These are phyloP conservation scores for Colletotrichum echinochloae DNA, from an alignment of 2,329 filamentous ascomycete genomes.

Conservation along the genomic window DNA sequence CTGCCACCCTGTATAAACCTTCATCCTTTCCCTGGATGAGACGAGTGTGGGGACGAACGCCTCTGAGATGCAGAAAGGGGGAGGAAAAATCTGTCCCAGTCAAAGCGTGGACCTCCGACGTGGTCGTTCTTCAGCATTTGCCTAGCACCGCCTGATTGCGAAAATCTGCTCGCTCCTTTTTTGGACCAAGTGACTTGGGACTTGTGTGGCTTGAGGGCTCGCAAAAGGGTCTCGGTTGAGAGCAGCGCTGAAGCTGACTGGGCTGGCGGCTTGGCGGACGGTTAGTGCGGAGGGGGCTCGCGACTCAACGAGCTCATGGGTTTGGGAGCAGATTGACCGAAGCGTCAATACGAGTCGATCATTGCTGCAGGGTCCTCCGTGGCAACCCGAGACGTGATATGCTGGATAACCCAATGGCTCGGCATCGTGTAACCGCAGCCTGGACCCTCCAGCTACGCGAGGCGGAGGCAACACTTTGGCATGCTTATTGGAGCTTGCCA, in stretches of 20 bases:
- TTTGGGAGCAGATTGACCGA: slow-evolving; percentile 5
- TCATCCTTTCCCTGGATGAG: slow-evolving; percentile 23
- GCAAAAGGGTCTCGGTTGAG: slow-evolving; percentile 23
- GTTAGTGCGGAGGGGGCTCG: slow-evolving; percentile 27
- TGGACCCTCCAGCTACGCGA: slow-evolving; percentile 4
- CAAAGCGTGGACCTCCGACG: slow-evolving; percentile 21
- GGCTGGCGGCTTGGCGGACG: slow-evolving; percentile 26
- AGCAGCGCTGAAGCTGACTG: slow-evolving; percentile 16
- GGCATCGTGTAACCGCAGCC: slow-evolving; percentile 20
- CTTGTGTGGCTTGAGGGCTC: slow-evolving; percentile 24
- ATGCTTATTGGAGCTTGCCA: slow-evolving; percentile 12
- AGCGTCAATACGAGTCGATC: slow-evolving; percentile 28
- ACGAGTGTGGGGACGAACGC: slow-evolving; percentile 36
- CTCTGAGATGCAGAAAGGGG: slow-evolving; percentile 26
- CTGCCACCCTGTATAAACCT: background rate
- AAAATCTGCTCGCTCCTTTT: slow-evolving; percentile 21
- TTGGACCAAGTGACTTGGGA: slow-evolving; percentile 11
- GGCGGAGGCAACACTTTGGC: slow-evolving; percentile 13
- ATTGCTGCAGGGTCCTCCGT: slow-evolving; percentile 31
- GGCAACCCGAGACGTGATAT: slow-evolving; percentile 21
- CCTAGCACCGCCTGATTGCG: slow-evolving; percentile 9
- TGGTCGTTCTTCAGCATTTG: slow-evolving; percentile 12
- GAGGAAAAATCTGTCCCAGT: slow-evolving; percentile 25
- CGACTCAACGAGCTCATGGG: slow-evolving; percentile 24
- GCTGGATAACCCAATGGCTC: slow-evolving; percentile 1